A percentile compares a stretch with the other conserved stretches of the same genome.
Conservation (phyloP, 176 grass and related monocot species). For the Aegilops umbellulata region DNA sequence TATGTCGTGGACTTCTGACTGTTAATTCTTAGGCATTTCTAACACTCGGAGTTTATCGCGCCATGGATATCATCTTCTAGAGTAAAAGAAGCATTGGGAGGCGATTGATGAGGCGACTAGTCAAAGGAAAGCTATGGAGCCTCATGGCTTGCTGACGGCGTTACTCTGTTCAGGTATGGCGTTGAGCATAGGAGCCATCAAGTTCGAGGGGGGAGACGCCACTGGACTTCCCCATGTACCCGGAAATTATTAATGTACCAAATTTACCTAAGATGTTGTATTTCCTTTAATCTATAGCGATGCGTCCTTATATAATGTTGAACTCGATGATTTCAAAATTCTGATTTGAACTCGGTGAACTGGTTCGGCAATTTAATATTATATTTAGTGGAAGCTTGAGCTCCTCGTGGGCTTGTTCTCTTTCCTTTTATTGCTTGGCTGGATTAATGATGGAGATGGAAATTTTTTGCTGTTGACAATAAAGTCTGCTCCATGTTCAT, state of each 20-base stretch:
- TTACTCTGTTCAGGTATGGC: conserved; percentile 34
- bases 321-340: conserved; percentile 30
- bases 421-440: not conserved
- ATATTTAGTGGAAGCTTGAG: conserved; percentile 25
- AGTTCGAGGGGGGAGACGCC: conserved; percentile 31
- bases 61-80: conserved; percentile 33
- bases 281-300: conserved; percentile 47
- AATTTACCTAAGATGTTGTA: conserved; percentile 56
- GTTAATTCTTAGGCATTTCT: conserved; percentile 47
- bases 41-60: conserved; percentile 31
- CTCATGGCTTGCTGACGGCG: conserved; percentile 27
- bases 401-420: not conserved
- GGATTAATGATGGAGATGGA: not conserved
- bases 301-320: conserved; percentile 33
- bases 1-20: conserved; percentile 33
- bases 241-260: conserved; percentile 34
- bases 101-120: conserved; percentile 26
- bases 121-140: conserved; percentile 30
- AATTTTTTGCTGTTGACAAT: conserved; percentile 11
- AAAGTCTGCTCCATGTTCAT: not conserved
- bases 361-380: conserved; percentile 11
- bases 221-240: conserved; percentile 46
- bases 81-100: conserved; percentile 31
- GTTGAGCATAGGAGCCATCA: conserved; percentile 21
- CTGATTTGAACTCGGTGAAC: conserved; percentile 36